These are phyloP conservation scores for Jatropha multifida DNA, from an alignment of 441 rosid species.

Conservation along the genomic window DNA sequence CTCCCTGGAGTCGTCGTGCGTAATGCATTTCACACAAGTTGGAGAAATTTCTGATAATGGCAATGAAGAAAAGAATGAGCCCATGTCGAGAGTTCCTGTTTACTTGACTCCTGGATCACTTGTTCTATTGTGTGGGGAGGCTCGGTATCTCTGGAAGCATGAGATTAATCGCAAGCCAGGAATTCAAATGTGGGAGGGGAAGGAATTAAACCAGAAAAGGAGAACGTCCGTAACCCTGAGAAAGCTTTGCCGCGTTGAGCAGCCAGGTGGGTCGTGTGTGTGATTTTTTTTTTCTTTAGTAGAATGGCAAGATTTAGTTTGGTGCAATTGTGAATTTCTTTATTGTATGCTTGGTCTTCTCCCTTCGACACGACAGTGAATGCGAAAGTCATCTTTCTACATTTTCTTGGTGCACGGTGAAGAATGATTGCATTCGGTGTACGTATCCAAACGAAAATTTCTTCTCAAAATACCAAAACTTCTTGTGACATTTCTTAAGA, in stretches of 20 bases:
- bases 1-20: conserved; percentile 80
- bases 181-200: conserved; percentile 75
- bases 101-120: conserved; percentile 72
- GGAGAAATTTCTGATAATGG: conserved; percentile 17
- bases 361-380: not conserved
- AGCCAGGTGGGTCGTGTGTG: conserved; percentile 2
- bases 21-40: conserved; percentile 69
- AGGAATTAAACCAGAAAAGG: conserved; percentile 57
- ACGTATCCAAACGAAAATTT: not conserved
- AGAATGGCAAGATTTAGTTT: not conserved
- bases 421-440: not conserved
- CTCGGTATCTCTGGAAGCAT: conserved; percentile 85
- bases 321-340: not conserved
- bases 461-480: not conserved
- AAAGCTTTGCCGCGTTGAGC: conserved; percentile 43
- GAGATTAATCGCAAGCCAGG: conserved; percentile 82
- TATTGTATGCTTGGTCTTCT: not conserved
- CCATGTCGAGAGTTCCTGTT: conserved; percentile 39
- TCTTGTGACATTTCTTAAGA: not conserved
- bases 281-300: not conserved
- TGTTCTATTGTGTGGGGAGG: conserved; percentile 71
- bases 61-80: conserved; percentile 17
- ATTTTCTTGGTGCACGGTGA: not conserved
- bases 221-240: conserved; percentile 79
- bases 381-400: not conserved